Evolutionary conservation across 2,329 filamentous ascomycete species (phyloP), one percentile per base, ranked within the genome.

Genomic region (Talaromyces sp.): DNA sequence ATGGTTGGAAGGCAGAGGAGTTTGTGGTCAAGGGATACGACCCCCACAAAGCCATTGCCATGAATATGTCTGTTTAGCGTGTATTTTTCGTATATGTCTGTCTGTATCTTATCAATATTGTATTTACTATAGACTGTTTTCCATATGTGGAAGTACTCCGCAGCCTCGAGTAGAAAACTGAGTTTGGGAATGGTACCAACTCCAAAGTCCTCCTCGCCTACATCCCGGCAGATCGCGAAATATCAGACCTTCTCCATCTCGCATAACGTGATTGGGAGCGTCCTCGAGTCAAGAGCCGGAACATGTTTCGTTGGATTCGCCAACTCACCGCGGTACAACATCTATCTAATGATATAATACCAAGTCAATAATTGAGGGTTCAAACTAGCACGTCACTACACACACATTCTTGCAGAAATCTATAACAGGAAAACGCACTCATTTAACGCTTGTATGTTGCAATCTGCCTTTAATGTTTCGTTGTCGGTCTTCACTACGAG

Each of bases 51-150:
- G 86, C 86, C 5, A 96, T 99, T 80, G 86, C 91, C 53, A 99
- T 99, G 95, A 97, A 98, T 82, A 99, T 99, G 95, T 96, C 92
- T 74, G 94, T 98, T 31, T 59, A 66, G 93, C 72, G 73, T 43
- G 58, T 59, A 58, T 58, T 11, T 43, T 25, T 40, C 47, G 25
- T 56, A 34, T 58, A 31, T 15, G 27, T 47, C 31, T 22, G n/a
- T 31, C n/a, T 54, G 27, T 19, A 34, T n/a, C 27, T 27, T 54
- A 34, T 54, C 8, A 8, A 31, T 2, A n/a, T 17, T 53, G 15
- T 54, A 36, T 25, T 38, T 36, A 36, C 11, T 36, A 36, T 56
- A 56, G 53, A 56, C 31, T 13, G 5, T 36, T 17, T 36, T 36
- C 31, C 11, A 10, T 19, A 25, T 17, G 4, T 56, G 31, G 31